A percentile compares a stretch with the other conserved stretches of the same genome.
Conservation (phyloP, 176 grass and related monocot genomes). For the Elymus sibiricus region DNA sequence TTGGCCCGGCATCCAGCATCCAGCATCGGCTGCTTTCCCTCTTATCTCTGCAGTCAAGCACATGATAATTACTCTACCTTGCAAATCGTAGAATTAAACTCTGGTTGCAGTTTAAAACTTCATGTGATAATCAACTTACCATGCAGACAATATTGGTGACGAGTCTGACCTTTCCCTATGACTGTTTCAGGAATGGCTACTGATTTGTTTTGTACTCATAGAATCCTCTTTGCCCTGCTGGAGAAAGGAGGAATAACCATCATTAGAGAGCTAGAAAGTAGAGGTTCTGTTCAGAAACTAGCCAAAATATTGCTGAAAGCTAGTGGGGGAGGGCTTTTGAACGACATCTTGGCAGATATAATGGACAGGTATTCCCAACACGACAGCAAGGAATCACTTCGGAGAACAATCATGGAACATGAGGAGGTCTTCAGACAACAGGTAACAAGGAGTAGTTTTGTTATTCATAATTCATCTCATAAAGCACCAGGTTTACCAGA, state of each 20-base stretch:
- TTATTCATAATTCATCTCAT: conserved; percentile 1
- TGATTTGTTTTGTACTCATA: conserved; percentile 38
- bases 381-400: conserved; percentile 50
- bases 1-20: neutral
- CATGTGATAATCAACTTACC: conserved; percentile 5
- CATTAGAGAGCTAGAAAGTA: conserved; percentile 17
- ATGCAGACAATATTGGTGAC: neutral
- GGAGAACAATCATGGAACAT: conserved; percentile 68
- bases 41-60: neutral
- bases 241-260: conserved; percentile 29
- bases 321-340: conserved; percentile 18
- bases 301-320: conserved; percentile 37
- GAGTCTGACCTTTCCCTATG: conserved; percentile 26
- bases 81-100: neutral
- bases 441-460: conserved; percentile 32
- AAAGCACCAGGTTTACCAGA: neutral
- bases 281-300: conserved; percentile 31
- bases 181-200: conserved; percentile 48
- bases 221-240: conserved; percentile 31
- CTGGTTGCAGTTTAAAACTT: neutral
- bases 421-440: conserved; percentile 79
- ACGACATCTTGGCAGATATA: conserved; percentile 13
- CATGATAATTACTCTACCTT: conserved; percentile 11
- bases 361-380: conserved; percentile 54
- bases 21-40: neutral